A percentile compares a stretch with the other conserved stretches of the same genome.
These are phyloP conservation scores for Candida sonorensis DNA, from an alignment of 805 yeast species.

Conservation along the genomic window DNA sequence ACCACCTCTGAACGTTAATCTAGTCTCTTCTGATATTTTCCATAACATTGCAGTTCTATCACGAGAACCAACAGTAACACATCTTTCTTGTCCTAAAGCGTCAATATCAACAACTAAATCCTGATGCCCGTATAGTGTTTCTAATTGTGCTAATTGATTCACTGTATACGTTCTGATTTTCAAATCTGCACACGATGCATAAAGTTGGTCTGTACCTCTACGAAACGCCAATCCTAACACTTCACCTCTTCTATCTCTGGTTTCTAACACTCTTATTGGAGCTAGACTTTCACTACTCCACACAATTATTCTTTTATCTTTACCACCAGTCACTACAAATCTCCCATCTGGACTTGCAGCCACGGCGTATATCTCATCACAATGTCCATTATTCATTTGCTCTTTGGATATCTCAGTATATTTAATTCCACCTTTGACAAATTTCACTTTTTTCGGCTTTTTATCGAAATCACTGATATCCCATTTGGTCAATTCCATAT, in stretches of 20 bases:
- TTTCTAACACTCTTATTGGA: slow-evolving; percentile 70
- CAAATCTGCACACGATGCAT: slow-evolving; percentile 89
- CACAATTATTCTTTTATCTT: slow-evolving; percentile 70
- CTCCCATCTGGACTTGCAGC: slow-evolving; percentile 86
- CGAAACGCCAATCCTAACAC: slow-evolving; percentile 73
- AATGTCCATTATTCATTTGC: slow-evolving; percentile 63
- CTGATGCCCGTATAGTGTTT: slow-evolving; percentile 92
- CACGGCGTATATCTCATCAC: slow-evolving; percentile 65
- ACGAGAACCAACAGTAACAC: slow-evolving; percentile 93
- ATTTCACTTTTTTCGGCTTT: slow-evolving; percentile 62
- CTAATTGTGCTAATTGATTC: slow-evolving; percentile 82
- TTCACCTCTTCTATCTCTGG: slow-evolving; percentile 63
- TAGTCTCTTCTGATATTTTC: slow-evolving; percentile 94
- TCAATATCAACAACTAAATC: slow-evolving; percentile 78
- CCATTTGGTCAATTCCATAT: slow-evolving; percentile 75
- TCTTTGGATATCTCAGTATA: slow-evolving; percentile 37
- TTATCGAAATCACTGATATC: slow-evolving; percentile 46
- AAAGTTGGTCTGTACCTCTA: slow-evolving; percentile 74
- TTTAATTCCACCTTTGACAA: slow-evolving; percentile 54
- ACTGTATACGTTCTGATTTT: slow-evolving; percentile 82
- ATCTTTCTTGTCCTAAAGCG: slow-evolving; percentile 79
- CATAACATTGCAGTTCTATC: slow-evolving; percentile 94
- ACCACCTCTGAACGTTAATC: slow-evolving; percentile 90
- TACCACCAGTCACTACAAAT: slow-evolving; percentile 87
- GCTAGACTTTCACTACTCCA: slow-evolving; percentile 81